Evolutionary conservation across 2,329 filamentous ascomycete genomes (phyloP).

Genomic region (Nothomitra cinnamomea): DNA sequence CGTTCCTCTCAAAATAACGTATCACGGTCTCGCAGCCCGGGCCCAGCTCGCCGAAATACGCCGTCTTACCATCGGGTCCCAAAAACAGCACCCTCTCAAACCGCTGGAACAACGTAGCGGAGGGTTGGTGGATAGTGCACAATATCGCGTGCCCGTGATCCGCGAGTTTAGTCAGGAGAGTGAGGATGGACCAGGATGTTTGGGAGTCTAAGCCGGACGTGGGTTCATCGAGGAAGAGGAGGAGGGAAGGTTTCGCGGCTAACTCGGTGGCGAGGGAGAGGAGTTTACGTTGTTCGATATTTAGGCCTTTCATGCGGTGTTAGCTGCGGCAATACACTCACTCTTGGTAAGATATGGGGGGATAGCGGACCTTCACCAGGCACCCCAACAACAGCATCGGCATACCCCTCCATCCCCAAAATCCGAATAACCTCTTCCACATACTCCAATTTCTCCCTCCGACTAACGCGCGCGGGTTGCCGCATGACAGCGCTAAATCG

Average conservation of each 20-base stretch:
- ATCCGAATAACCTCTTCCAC: constrained; percentile 52
- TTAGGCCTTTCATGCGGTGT: constrained; percentile 42
- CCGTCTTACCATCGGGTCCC: constrained; percentile 45
- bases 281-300: constrained; percentile 40
- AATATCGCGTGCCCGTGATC: constrained; percentile 49
- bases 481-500: constrained; percentile 48
- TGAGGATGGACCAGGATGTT: constrained; percentile 47
- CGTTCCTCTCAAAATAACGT: constrained; percentile 35
- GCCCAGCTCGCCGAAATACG: constrained; percentile 46
- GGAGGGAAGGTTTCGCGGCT: constrained; percentile 37
- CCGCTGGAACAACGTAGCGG: constrained; percentile 45
- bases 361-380: no score
- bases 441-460: constrained; percentile 48
- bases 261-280: constrained; percentile 40
- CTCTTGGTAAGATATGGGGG: no score
- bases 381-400: constrained; percentile 44
- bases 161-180: constrained; percentile 49
- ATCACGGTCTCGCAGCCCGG: constrained; percentile 24
- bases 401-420: constrained; percentile 50
- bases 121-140: constrained; percentile 56
- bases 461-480: constrained; percentile 38
- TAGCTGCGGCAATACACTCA: no score
- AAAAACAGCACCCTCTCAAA: constrained; percentile 51
- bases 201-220: constrained; percentile 51
- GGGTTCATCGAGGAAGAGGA: constrained; percentile 46